phyloP scores from a whole-genome alignment of 1,139 yeast species.

The Taphrina wiesneri region DNA sequence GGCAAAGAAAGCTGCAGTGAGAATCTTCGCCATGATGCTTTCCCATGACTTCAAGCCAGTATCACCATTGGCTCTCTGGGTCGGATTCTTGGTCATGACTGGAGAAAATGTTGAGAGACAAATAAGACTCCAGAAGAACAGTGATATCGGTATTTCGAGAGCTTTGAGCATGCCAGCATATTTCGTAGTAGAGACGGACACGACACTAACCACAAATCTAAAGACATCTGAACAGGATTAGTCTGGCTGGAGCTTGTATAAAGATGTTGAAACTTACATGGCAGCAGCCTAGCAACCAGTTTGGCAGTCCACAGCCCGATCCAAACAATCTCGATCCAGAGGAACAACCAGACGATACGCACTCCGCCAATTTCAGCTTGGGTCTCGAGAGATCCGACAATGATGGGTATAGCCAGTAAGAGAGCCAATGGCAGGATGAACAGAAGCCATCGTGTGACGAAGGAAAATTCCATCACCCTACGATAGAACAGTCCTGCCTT shows the following conservation, averaged over 20 bases:
- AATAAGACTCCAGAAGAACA: conserved; percentile 39
- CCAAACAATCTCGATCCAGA: conserved; percentile 52
- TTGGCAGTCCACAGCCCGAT: conserved; percentile 48
- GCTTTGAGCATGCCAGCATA: conserved; percentile 46
- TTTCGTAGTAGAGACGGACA: conserved; percentile 47
- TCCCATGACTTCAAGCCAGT: conserved; percentile 47
- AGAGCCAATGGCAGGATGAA: conserved; percentile 49
- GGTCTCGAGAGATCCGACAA: conserved; percentile 47
- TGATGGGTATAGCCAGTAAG: conserved; percentile 48
- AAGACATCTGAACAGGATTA: conserved; percentile 11
- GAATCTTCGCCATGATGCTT: conserved; percentile 45
- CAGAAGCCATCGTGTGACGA: conserved; percentile 46
- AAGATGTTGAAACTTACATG: conserved; percentile 37
- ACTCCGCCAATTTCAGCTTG: conserved; percentile 45
- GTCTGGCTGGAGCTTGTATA: neutral
- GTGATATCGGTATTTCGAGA: conserved; percentile 46
- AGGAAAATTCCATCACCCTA: conserved; percentile 38
- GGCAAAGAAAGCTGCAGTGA: conserved; percentile 48
- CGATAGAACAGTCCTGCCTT: conserved; percentile 33
- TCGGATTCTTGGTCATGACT: conserved; percentile 46
- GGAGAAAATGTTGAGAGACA: conserved; percentile 47
- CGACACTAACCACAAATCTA: conserved; percentile 44
- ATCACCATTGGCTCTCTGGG: conserved; percentile 39
- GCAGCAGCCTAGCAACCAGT: conserved; percentile 46
- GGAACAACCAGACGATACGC: conserved; percentile 49